Base-by-base conservation (phyloP, 2,329 filamentous ascomycete species). In the Zymoseptoria passerinii region DNA sequence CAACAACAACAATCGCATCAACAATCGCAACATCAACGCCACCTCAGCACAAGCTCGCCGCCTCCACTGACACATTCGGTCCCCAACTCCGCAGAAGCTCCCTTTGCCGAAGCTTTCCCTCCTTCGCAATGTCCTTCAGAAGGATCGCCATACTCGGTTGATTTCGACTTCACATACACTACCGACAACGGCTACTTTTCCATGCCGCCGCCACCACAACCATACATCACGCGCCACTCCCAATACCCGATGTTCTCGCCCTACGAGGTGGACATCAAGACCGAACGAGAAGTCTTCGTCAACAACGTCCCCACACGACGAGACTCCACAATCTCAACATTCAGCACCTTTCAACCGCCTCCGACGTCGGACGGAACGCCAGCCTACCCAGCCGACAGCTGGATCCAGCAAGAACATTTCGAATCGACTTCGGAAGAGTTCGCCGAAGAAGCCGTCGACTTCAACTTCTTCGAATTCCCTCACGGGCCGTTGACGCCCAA, bases 181-280 rank as follows among this genome's bases (percentile, higher is more conserved):
- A 77, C 71, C 63, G 75, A 70, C 66, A 77, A 70, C 68, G 76
- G 83, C 80, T 68, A 81, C 78, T 70, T 88, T 87, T 76, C 83
- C 63, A 76, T 82, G 87, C 75, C 87, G 74, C 75, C 76, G 40
- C 75, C 76, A 53, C 68, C 75, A 9, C 78, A 80, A 56, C 62
- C 65, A 50, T 65, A 64, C 54, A 51, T 63, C 10, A 51, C 57
- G 20, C 29, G 49, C 40, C 66, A 69, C 40, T 60, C 62, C 18
- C 66, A 65, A 51, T 80, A 79, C 58, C 88, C 72, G 74, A 83
- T 82, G 63, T 88, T 82, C 63, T 83, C 87, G 19, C 90, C 92
- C 0, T 96, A 95, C 72, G 92, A 96, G 75, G 86, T 96, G 61
- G 92, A 96, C 73, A 88, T 97, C 78, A 95, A 92, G 81, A 96